Percentiles rank a stretch among this genome's conserved stretches.
Evolutionary conservation across 495 filamentous ascomycete genomes (phyloP).

Genomic region (Penicillium parvum): DNA sequence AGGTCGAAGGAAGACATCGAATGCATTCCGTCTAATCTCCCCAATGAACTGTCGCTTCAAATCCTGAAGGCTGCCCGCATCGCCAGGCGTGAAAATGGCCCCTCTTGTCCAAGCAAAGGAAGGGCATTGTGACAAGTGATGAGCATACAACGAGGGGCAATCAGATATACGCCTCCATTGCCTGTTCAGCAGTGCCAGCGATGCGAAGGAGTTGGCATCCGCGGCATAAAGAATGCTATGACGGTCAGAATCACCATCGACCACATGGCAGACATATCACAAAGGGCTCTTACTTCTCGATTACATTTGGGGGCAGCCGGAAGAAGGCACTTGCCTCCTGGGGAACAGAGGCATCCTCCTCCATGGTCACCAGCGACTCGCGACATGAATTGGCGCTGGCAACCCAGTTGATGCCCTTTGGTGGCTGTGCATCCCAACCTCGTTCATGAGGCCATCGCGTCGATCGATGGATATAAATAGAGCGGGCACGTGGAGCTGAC

Average conservation of each 20-base stretch:
- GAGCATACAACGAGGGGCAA: constrained; percentile 65
- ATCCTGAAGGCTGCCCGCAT: constrained; percentile 50
- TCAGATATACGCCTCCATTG: constrained; percentile 74
- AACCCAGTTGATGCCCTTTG: constrained; percentile 11
- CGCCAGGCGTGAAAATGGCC: constrained; percentile 34
- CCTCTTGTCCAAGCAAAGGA: constrained; percentile 58
- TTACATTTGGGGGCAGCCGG: constrained; percentile 25
- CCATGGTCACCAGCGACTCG: constrained; percentile 23
- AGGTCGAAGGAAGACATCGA: constrained; percentile 72
- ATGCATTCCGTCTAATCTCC: constrained; percentile 74
- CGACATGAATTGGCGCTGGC: constrained; percentile 20
- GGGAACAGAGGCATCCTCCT: constrained; percentile 20
- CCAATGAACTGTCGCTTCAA: constrained; percentile 64
- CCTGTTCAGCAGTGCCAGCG: constrained; percentile 72
- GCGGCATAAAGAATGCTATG: constrained; percentile 68
- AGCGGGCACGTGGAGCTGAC: constrained; percentile 16
- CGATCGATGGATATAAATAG: constrained; percentile 19
- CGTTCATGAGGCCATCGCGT: constrained; percentile 10
- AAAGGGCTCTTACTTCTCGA: constrained; percentile 24
- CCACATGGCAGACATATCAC: neutral
- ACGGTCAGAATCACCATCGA: constrained; percentile 12
- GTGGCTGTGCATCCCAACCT: constrained; percentile 26
- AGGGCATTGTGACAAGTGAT: constrained; percentile 69
- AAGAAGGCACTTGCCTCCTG: constrained; percentile 12
- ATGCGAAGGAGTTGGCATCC: constrained; percentile 77